Evolutionary conservation across 345 rosid species (phyloP).

Genomic region (Pseudoturritis turrita): DNA sequence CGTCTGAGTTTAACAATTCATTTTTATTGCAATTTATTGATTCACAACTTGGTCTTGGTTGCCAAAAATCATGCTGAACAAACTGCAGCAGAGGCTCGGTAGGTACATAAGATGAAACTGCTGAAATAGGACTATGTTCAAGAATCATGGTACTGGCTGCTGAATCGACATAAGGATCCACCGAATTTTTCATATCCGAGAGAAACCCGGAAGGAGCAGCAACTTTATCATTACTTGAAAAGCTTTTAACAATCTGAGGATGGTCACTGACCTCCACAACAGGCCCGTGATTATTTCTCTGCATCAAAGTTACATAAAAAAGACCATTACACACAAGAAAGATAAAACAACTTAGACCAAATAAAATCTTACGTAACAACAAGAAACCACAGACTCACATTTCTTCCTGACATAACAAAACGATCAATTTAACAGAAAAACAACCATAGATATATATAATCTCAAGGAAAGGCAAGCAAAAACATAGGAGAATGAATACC

Average conservation of each 20-base stretch:
- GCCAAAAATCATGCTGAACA: constrained; percentile 13
- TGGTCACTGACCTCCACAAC: constrained; percentile 43
- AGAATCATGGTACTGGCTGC: constrained; percentile 34
- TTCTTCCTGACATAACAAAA: too few species aligned
- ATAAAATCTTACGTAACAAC: background rate
- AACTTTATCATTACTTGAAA: constrained; percentile 41
- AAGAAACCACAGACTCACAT: background rate
- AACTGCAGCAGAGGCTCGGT: constrained; percentile 41
- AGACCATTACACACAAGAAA: background rate
- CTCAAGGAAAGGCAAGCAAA: too few species aligned
- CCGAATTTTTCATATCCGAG: constrained; percentile 33
- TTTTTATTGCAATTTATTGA: constrained; percentile 24
- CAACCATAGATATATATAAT: too few species aligned
- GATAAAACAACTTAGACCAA: background rate
- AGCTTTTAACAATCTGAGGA: constrained; percentile 41
- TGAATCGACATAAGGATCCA: constrained; percentile 42
- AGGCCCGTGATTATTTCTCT: constrained; percentile 48
- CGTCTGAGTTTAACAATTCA: constrained; percentile 30
- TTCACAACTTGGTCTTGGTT: background rate
- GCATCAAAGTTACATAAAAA: constrained; percentile 15
- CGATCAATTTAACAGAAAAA: too few species aligned
- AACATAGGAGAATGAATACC: too few species aligned
- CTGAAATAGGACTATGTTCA: constrained; percentile 28
- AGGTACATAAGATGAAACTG: constrained; percentile 28
- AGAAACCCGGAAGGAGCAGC: constrained; percentile 34